These are phyloP conservation scores for Parathielavia hyrcaniae DNA, from an alignment of 495 filamentous ascomycete species.

Conservation along the genomic window DNA sequence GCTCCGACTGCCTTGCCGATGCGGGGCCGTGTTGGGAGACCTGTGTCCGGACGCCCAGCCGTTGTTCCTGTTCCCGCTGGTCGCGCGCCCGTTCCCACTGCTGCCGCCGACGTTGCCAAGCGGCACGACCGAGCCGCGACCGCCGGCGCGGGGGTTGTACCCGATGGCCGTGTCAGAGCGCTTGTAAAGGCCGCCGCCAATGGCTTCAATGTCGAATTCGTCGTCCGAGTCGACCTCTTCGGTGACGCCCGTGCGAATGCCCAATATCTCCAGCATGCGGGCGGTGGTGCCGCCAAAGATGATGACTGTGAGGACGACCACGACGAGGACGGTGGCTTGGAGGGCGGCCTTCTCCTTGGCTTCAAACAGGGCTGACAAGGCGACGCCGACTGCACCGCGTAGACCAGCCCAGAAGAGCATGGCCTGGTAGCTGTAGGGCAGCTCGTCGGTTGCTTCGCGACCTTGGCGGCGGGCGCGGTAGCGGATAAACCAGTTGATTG, in stretches of 20 bases:
- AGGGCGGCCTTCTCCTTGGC: conserved; percentile 73
- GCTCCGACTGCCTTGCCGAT: conserved; percentile 39
- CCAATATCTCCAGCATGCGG: conserved; percentile 95
- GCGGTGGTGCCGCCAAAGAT: conserved; percentile 97
- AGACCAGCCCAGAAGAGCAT: conserved; percentile 99
- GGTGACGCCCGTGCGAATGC: conserved; percentile 88
- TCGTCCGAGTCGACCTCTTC: conserved; percentile 96
- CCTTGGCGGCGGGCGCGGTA: conserved; percentile 80
- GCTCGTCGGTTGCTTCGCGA: conserved; percentile 71
- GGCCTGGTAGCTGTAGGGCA: conserved; percentile 87
- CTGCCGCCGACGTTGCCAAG: conserved; percentile 44
- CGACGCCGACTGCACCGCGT: conserved; percentile 92
- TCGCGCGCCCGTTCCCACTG: conserved; percentile 17
- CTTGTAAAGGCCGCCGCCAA: conserved; percentile 70
- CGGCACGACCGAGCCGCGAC: conserved; percentile 48
- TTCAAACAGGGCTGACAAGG: conserved; percentile 79
- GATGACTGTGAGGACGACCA: conserved; percentile 95
- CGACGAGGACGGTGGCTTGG: conserved; percentile 88
- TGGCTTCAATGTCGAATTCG: conserved; percentile 94
- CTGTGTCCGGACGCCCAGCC: conserved; percentile 51
- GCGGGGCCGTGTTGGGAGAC: conserved; percentile 37
- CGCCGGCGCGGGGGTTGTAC: conserved; percentile 56
- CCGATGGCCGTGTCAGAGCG: conserved; percentile 62
- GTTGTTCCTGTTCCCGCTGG: conserved; percentile 26
- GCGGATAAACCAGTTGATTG: conserved; percentile 89